Evolutionary conservation across 805 yeast genomes (phyloP), one percentile per base, ranked within the genome.

Genomic region (Monosporozyma solicola): DNA sequence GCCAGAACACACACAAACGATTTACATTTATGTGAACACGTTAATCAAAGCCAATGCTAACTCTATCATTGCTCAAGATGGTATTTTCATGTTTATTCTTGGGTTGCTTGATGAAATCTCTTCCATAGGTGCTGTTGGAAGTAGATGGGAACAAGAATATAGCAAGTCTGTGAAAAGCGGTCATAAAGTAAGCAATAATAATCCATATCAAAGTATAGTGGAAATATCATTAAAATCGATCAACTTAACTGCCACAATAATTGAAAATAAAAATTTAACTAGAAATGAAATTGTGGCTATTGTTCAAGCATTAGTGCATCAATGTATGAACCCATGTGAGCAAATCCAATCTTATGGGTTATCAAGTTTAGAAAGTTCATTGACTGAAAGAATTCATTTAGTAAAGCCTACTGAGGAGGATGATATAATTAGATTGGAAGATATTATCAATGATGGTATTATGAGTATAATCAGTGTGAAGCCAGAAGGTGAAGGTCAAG

Each of bases 301-400:
- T 55, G 74, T 86, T 31, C 92, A 88, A 63, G 95, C 95, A 0
- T 74, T 90, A 51, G 89, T 94, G 0, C 92, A 86, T 61, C 97
- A 91, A 66, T 87, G 96, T 65, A 78, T 85, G 64, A 90, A 90
- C 61, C 96, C 96, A 20, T 87, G 95, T 65, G 74, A 87, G 29
- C 90, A 87, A 62, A 72, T 90, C 10, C 73, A 96, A 41, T 68
- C 77, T 0, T 80, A 76, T 65, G 91, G 96, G 0, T 68, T 89
- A 44, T 74, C 75, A 22, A 67, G 79, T 0, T 74, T 91, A 50
- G 86, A 85, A 54, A 69, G 47, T 11, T 49, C 82, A 41, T 52
- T 74, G 11, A 57, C 68, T 5, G 63, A 71, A 27, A 61, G 68
- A 10, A 63, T 72, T 5, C 64, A 68, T 3, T 67, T 72, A 3